phyloP scores from a whole-genome alignment of 257 asterid species.

The Solanum paucissectum region DNA sequence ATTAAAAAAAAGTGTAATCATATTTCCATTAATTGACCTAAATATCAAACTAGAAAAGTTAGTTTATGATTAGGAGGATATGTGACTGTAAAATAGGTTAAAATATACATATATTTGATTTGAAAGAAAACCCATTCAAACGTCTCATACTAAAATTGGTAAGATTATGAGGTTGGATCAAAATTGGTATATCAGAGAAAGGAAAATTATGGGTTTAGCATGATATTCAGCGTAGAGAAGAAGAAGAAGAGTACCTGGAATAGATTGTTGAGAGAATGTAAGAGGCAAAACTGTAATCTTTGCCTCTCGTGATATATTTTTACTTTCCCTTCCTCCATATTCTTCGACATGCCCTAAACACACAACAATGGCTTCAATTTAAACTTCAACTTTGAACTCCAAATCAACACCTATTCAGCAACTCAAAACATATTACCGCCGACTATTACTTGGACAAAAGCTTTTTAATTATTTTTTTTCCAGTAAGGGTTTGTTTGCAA shows the following conservation, averaged over 20 bases:
- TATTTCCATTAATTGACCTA: not conserved
- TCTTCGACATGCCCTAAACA: not conserved
- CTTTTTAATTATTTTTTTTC: not conserved
- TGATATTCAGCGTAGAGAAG: not conserved
- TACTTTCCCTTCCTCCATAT: slow-evolving; percentile 35
- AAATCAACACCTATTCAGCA: not conserved
- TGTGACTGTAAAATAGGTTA: not conserved
- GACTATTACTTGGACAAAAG: not conserved
- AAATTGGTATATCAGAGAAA: not conserved
- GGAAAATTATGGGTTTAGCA: not conserved
- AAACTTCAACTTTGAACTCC: not conserved
- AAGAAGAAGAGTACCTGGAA: slow-evolving; percentile 54
- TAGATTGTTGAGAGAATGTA: slow-evolving; percentile 89
- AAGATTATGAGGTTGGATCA: not conserved
- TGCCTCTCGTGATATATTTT: slow-evolving; percentile 80
- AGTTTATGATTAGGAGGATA: not conserved
- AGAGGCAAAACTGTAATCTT: slow-evolving; percentile 67
- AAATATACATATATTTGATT: not conserved
- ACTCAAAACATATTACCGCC: not conserved
- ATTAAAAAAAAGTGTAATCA: not conserved
- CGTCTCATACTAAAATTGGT: not conserved
- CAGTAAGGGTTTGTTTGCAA: not conserved
- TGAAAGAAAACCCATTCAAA: not conserved
- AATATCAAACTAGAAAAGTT: not conserved
- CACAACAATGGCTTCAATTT: not conserved